Evolutionary conservation across 179 eudicot genomes (phyloP).

Genomic region (Spinacia oleracea): DNA sequence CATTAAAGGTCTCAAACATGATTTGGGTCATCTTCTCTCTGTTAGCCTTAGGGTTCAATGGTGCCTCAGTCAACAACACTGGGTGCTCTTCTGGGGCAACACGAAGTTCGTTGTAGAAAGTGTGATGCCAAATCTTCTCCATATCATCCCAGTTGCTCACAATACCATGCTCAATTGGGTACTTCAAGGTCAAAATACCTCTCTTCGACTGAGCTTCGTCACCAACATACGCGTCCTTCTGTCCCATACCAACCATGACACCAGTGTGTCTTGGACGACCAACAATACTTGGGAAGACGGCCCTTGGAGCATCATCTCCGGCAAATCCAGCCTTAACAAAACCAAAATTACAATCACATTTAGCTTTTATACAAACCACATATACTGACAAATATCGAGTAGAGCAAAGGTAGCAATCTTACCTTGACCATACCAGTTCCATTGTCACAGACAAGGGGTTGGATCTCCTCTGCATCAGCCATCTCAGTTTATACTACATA

Average conservation of each 20-base stretch:
- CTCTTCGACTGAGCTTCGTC: conserved; percentile 88
- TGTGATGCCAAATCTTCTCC: conserved; percentile 94
- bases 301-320: conserved; percentile 90
- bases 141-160: conserved; percentile 91
- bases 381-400: background rate
- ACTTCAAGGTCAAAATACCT: conserved; percentile 78
- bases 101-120: conserved; percentile 87
- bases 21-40: conserved; percentile 84
- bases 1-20: conserved; percentile 81
- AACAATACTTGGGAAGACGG: conserved; percentile 86
- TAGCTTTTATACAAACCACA: background rate
- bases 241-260: conserved; percentile 90
- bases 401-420: conserved; percentile 4
- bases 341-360: background rate
- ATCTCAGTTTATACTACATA: conserved; percentile 24
- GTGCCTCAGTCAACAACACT: conserved; percentile 81
- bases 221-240: conserved; percentile 86
- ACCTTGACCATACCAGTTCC: conserved; percentile 46
- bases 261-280: conserved; percentile 82
- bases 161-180: conserved; percentile 84
- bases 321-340: conserved; percentile 73
- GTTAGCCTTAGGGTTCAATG: conserved; percentile 83
- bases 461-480: conserved; percentile 70
- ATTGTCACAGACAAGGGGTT: conserved; percentile 51
- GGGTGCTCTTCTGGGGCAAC: conserved; percentile 93